phyloP scores from a whole-genome alignment of 2,329 filamentous ascomycete genomes.

The Aspergillus hortae region DNA sequence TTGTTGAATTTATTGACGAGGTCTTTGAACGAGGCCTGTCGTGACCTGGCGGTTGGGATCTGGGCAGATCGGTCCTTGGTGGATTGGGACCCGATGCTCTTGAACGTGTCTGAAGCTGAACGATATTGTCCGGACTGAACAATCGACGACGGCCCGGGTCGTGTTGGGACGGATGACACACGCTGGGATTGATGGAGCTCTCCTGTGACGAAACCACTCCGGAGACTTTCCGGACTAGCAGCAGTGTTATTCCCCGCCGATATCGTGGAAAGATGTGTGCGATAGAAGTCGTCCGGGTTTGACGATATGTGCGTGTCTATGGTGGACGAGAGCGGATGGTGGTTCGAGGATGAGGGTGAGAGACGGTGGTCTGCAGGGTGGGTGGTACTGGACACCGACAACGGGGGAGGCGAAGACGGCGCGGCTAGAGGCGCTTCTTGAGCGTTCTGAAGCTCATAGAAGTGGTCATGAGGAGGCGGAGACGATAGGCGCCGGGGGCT shows the following conservation, averaged over 20 bases:
- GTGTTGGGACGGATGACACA: slow-evolving; percentile 26
- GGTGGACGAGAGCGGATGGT: slow-evolving; percentile 9
- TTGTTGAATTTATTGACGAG: slow-evolving; percentile 76
- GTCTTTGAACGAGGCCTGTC: slow-evolving; percentile 72
- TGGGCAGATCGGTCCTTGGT: slow-evolving; percentile 15
- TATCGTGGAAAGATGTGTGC: slow-evolving; percentile 40
- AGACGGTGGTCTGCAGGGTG: slow-evolving; percentile 17
- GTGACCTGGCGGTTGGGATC: slow-evolving; percentile 25
- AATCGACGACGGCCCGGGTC: slow-evolving; percentile 19
- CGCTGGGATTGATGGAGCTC: slow-evolving; percentile 14
- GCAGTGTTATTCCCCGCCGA: slow-evolving; percentile 24
- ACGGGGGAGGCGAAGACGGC: slow-evolving; percentile 18
- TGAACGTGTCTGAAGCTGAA: slow-evolving; percentile 29
- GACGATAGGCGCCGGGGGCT: slow-evolving; percentile 31
- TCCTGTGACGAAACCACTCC: slow-evolving; percentile 20
- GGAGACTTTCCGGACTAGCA: slow-evolving; percentile 12
- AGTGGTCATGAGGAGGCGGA: slow-evolving; percentile 20
- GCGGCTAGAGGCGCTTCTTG: slow-evolving; percentile 27
- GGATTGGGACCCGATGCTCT: slow-evolving; percentile 14
- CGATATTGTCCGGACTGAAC: slow-evolving; percentile 24
- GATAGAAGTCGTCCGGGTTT: slow-evolving; percentile 52
- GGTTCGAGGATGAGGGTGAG: slow-evolving; percentile 19
- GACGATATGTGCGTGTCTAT: slow-evolving; percentile 26
- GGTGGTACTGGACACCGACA: slow-evolving; percentile 17
- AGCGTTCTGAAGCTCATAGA: slow-evolving; percentile 19